Evolutionary conservation across 352 stramenopile species (phyloP).

Genomic region (Phytophthora crassamura): DNA sequence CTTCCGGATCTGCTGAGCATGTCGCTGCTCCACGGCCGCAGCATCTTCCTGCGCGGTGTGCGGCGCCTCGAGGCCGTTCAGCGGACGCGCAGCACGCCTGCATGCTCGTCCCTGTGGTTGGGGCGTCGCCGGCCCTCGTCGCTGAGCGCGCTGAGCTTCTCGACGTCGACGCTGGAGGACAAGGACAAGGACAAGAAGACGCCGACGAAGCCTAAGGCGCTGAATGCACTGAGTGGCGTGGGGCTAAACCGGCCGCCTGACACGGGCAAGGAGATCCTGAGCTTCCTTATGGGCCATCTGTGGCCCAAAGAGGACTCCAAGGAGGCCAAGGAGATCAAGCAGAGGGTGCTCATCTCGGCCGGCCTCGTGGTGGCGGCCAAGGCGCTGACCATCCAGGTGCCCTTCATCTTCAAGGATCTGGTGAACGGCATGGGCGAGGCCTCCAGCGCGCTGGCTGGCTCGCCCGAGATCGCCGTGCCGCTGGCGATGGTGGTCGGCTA

Average conservation of each 20-base stretch:
- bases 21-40: constrained; percentile 51
- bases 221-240: constrained; percentile 34
- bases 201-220: constrained; percentile 9
- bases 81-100: background rate
- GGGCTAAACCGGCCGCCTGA: constrained; percentile 37
- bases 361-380: constrained; percentile 92
- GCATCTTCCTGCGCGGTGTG: constrained; percentile 48
- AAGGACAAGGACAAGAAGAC: constrained; percentile 31
- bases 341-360: constrained; percentile 83
- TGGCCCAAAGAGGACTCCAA: constrained; percentile 67
- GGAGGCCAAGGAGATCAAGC: constrained; percentile 76
- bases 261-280: constrained; percentile 65
- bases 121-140: constrained; percentile 4
- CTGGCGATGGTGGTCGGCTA: constrained; percentile 95
- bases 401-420: constrained; percentile 98
- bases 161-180: constrained; percentile 35
- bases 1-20: constrained; percentile 27
- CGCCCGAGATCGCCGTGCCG: constrained; percentile 58
- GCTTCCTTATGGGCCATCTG: constrained; percentile 64
- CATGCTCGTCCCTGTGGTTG: background rate
- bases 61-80: constrained; percentile 36
- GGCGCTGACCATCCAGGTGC: constrained; percentile 94
- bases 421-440: constrained; percentile 85
- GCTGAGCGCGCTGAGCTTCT: constrained; percentile 37
- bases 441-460: constrained; percentile 38